Evolutionary conservation across 495 filamentous ascomycete species (phyloP).

Genomic region (Glutinoglossum americanum): DNA sequence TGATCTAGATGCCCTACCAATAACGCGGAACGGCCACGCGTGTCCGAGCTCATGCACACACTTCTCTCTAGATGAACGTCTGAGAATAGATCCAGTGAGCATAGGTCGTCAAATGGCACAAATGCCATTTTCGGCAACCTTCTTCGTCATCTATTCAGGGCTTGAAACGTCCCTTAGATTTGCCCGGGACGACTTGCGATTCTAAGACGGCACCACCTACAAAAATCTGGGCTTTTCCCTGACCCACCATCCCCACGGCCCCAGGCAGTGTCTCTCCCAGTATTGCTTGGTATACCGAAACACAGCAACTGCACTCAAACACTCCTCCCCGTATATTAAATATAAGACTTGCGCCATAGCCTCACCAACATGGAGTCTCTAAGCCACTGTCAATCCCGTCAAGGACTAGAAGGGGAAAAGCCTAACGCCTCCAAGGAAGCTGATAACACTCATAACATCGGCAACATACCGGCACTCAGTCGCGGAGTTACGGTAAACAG

Average conservation of each 20-base stretch:
- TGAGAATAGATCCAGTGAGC: constrained; percentile 1
- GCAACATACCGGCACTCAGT: background rate
- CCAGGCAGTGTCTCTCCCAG: background rate
- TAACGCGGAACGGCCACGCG: background rate
- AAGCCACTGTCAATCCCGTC: background rate
- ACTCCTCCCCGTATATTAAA: background rate
- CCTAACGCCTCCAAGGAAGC: background rate
- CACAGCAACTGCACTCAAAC: background rate
- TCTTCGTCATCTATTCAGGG: background rate
- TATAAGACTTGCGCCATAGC: constrained; percentile 1
- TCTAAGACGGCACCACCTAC: background rate
- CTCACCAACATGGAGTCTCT: constrained; percentile 1
- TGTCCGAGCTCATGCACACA: background rate
- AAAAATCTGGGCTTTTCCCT: background rate
- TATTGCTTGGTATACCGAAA: background rate
- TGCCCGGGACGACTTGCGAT: background rate
- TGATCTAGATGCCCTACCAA: background rate
- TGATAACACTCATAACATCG: background rate
- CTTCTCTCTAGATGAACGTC: background rate
- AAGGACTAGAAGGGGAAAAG: background rate
- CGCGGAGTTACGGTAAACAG: background rate
- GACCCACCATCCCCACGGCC: background rate
- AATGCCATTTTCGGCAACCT: background rate
- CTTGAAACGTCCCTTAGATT: background rate
- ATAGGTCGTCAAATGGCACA: background rate